Conservation (phyloP, 1,139 yeast species). For the Groenewaldozyma auringiensis region DNA sequence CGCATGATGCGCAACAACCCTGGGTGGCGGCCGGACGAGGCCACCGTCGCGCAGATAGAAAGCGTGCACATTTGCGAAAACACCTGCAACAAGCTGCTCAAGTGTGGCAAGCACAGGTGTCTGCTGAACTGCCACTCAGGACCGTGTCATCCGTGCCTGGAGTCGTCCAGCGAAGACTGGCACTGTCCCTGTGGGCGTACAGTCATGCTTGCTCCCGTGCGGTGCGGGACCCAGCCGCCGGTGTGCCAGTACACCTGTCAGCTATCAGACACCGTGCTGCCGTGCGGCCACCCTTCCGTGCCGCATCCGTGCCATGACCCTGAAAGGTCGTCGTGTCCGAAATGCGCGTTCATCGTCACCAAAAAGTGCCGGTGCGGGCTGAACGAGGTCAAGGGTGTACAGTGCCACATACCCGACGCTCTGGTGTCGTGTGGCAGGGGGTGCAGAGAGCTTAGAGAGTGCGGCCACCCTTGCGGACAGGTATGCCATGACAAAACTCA, state of each 20-base stretch:
- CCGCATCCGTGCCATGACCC: slow-evolving; percentile 65
- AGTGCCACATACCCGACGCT: slow-evolving; percentile 53
- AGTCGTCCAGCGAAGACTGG: slow-evolving; percentile 73
- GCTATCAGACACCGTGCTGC: slow-evolving; percentile 38
- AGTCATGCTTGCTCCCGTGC: slow-evolving; percentile 71
- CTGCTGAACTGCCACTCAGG: slow-evolving; percentile 76
- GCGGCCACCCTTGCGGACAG: slow-evolving; percentile 68
- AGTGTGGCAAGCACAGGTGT: slow-evolving; percentile 72
- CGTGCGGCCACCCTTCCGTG: slow-evolving; percentile 72
- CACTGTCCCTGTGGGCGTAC: slow-evolving; percentile 84
- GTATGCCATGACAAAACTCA: slow-evolving; percentile 44
- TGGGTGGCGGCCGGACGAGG: slow-evolving; percentile 25
- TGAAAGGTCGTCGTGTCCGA: slow-evolving; percentile 58
- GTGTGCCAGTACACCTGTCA: slow-evolving; percentile 64
- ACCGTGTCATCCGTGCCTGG: slow-evolving; percentile 76
- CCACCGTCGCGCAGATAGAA: slow-evolving; percentile 45
- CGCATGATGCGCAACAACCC: slow-evolving; percentile 35
- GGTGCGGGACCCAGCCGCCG: slow-evolving; percentile 74
- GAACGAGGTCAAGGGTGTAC: slow-evolving; percentile 50
- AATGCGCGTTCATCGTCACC: slow-evolving; percentile 61
- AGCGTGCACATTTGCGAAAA: slow-evolving; percentile 71
- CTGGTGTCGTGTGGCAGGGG: slow-evolving; percentile 61
- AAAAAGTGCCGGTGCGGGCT: slow-evolving; percentile 70
- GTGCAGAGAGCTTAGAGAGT: slow-evolving; percentile 50
- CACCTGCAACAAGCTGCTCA: slow-evolving; percentile 55